phyloP scores from a whole-genome alignment of 768 basidiomycete genomes.

The Suillus brevipes region DNA sequence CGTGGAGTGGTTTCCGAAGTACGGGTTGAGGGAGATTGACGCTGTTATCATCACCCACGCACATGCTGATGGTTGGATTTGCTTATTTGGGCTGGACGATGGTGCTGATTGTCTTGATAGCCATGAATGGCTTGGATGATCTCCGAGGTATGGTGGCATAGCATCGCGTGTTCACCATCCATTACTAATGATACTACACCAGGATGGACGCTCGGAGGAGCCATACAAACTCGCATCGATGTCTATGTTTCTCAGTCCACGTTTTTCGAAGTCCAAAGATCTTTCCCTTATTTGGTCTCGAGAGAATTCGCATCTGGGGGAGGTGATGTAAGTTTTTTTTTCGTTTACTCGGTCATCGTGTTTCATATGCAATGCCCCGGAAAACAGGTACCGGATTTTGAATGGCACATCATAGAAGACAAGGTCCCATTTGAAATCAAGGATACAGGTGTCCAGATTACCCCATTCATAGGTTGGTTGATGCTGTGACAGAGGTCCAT shows the following conservation, averaged over 20 bases:
- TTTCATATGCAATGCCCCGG: constrained; percentile 2
- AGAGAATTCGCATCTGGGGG: constrained; percentile 79
- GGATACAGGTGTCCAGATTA: constrained; percentile 60
- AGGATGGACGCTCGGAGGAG: constrained; percentile 73
- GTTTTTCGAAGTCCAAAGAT: constrained; percentile 60
- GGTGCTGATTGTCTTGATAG: constrained; percentile 33
- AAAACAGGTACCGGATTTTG: constrained; percentile 73
- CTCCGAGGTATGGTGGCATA: constrained; percentile 56
- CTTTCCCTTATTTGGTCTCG: constrained; percentile 82
- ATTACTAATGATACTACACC: constrained; percentile 11
- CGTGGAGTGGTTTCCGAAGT: constrained; percentile 64
- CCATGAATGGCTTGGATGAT: constrained; percentile 91
- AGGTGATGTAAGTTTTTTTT: constrained; percentile 56
- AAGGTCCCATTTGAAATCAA: constrained; percentile 65
- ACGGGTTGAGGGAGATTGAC: constrained; percentile 69
- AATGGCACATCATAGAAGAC: constrained; percentile 80
- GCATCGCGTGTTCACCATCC: constrained; percentile 1
- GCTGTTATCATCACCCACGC: constrained; percentile 84
- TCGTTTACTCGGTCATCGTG: background rate
- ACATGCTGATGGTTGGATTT: constrained; percentile 68
- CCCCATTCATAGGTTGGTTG: constrained; percentile 63
- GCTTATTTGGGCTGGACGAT: background rate
- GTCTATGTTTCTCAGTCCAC: constrained; percentile 70
- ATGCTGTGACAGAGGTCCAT: background rate
- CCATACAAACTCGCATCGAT: constrained; percentile 73